Base-by-base conservation (phyloP, 495 filamentous ascomycete genomes). In the Diplogelasinospora grovesii region DNA sequence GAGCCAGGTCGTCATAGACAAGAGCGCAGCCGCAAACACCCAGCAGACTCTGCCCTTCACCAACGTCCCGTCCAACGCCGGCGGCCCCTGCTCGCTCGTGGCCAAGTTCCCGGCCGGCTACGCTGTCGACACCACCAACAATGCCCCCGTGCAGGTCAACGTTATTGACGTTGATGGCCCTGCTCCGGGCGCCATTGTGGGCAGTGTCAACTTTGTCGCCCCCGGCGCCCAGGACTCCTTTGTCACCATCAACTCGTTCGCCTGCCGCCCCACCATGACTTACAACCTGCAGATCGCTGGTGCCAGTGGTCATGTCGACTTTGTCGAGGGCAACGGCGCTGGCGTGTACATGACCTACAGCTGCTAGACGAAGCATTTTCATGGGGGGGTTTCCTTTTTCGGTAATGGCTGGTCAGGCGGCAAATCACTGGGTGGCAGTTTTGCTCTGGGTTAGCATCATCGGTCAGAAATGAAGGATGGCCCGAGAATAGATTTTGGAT, bases 241-340 rank as follows among this genome's bases (percentile, higher is more conserved):
- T 21, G 25, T 25, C 5, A 37, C 25, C 19, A 48, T 65, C 19
- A 61, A 60, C 36, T 56, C 51, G 43, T 63, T 63, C 38, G 57
- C 55, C 9, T 65, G 62, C 50, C 38, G 50, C 13, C 36, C 44
- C 16, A 33, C 35, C 16, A 54, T 63, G 54, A 13, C 33, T 2
- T 65, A 43, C 24, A 6, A 28, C 13, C 27, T 60, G 2, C 52
- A 54, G 54, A 18, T 60, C 4, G 46, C 45, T 1, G 60, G 41
- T 0, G 50, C 45, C 48, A 60, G 64, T 8, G 63, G 66, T 1
- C 54, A 53, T 50, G 66, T 63, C 1, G 54, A 60, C 47, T 67
- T 67, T 39, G 52, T 52, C 24, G 65, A 70, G 31, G 39, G 43
- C 9, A 8, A 8, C 8, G 44, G 36, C 3, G 43, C 36, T 0